Evolutionary conservation across 2,329 filamentous ascomycete genomes (phyloP), one percentile per base, ranked within the genome.

Genomic region (Trichophyton schoenleinii): DNA sequence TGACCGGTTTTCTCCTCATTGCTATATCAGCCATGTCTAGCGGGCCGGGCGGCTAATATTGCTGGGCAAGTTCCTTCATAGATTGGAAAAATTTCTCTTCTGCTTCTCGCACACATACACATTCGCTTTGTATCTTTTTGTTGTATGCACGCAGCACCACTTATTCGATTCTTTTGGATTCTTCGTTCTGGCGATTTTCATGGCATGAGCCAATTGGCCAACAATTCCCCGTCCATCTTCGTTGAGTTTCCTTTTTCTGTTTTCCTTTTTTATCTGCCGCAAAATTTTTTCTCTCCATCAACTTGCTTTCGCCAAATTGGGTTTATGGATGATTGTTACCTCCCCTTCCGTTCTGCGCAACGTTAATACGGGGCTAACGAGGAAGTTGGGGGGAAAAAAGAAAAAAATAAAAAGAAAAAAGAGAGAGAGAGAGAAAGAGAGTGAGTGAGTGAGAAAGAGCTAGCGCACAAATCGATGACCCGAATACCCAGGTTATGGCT

Each of bases 1-100:
- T 70, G 58, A 67, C 52, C 57, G 22, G 5, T 9, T 60, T 20
- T 31, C 13, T 48, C 41, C 6, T n/a, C 36, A 42, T 38, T 60
- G 34, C 18, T 53, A 58, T 49, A 22, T 67, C 49, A 55, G 49
- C 49, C 28, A 36, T 55, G 28, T 55, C 49, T 34, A 55, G 28
- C 49, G 49, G 49, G 25, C 49, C 15, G 49, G 49, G 49, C 49
- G 49, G 49, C 49, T 55, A 55, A 55, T 20, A 55, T 55, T 55
- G 49, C 28, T 11, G 48, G 48, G 28, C 6, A 55, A 55, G 5
- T 28, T 55, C 34, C 34, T 38, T 55, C 49, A 55, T 55, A 55
- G 49, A 55, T 36, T 55, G 49, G n/a, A 34, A 36, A 55, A 18
- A 1, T 18, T 18, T 18, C 18, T 18, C 18, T 18, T 18, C 18